These are phyloP conservation scores for Talaromyces thailandensis DNA, from an alignment of 495 filamentous ascomycete genomes.

Conservation along the genomic window DNA sequence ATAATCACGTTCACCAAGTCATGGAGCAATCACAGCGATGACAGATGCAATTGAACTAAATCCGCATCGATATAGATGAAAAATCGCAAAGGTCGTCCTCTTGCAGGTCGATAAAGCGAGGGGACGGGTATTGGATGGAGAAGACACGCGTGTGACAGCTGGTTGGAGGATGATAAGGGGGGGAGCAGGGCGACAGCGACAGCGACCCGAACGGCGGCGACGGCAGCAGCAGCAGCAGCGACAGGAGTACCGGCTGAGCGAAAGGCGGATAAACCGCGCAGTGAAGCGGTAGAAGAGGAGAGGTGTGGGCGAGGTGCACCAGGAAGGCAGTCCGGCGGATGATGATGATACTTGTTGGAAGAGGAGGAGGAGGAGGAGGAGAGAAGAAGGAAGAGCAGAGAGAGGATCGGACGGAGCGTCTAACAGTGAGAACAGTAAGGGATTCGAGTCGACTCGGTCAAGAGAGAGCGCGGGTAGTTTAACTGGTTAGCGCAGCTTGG, in stretches of 20 bases:
- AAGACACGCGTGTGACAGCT: background rate
- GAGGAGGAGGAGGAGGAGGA: background rate
- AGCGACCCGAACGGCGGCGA: background rate
- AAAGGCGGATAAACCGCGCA: background rate
- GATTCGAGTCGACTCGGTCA: constrained; percentile 17
- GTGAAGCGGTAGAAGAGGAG: background rate
- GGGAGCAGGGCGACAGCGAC: background rate
- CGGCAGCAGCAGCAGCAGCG: background rate
- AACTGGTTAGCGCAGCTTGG: background rate
- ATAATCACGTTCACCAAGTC: background rate
- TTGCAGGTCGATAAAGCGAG: background rate
- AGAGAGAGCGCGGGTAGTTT: constrained; percentile 9
- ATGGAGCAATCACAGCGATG: background rate
- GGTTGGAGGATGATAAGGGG: background rate
- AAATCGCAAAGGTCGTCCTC: background rate
- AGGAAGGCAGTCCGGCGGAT: background rate
- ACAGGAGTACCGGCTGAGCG: background rate
- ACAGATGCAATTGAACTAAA: constrained; percentile 1
- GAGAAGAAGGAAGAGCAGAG: background rate
- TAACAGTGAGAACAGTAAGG: background rate
- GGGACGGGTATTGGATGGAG: background rate
- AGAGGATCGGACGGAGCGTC: background rate
- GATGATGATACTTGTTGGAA: background rate
- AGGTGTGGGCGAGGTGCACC: background rate
- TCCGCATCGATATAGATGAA: background rate